Evolutionary conservation across 2,329 filamentous ascomycete species (phyloP).

Genomic region (Aureobasidium mangrovei): DNA sequence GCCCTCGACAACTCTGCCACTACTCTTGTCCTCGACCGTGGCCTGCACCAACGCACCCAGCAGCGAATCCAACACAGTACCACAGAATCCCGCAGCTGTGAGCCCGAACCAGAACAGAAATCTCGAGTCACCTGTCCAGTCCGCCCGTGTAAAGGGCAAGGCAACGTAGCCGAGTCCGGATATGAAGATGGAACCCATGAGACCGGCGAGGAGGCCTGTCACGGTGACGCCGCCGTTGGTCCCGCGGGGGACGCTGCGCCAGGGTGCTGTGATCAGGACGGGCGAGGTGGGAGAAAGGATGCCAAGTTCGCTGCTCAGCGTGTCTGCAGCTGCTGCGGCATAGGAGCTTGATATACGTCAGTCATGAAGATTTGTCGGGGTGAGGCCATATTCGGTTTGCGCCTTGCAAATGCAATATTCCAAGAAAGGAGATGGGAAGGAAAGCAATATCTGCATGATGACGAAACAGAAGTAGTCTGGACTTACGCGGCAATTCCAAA

Average conservation of each 20-base stretch:
- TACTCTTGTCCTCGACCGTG: constrained; percentile 74
- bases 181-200: constrained; percentile 61
- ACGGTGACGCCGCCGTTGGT: constrained; percentile 89
- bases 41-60: constrained; percentile 78
- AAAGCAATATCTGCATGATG: too few species aligned
- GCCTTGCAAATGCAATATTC: too few species aligned
- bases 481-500: constrained; percentile 9
- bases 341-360: constrained; percentile 47
- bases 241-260: constrained; percentile 74
- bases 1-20: constrained; percentile 83
- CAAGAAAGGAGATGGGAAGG: too few species aligned
- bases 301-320: constrained; percentile 88
- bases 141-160: background rate
- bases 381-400: too few species aligned
- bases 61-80: constrained; percentile 79
- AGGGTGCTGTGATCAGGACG: constrained; percentile 74
- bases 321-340: constrained; percentile 84
- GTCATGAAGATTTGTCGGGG: background rate
- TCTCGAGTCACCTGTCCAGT: background rate
- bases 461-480: too few species aligned
- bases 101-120: constrained; percentile 30
- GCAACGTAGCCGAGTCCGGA: constrained; percentile 40
- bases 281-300: constrained; percentile 72
- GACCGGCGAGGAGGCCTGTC: constrained; percentile 62
- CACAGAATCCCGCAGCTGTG: constrained; percentile 64